Base-by-base conservation (phyloP, 495 filamentous ascomycete species). In the Alectoria sarmentosa region DNA sequence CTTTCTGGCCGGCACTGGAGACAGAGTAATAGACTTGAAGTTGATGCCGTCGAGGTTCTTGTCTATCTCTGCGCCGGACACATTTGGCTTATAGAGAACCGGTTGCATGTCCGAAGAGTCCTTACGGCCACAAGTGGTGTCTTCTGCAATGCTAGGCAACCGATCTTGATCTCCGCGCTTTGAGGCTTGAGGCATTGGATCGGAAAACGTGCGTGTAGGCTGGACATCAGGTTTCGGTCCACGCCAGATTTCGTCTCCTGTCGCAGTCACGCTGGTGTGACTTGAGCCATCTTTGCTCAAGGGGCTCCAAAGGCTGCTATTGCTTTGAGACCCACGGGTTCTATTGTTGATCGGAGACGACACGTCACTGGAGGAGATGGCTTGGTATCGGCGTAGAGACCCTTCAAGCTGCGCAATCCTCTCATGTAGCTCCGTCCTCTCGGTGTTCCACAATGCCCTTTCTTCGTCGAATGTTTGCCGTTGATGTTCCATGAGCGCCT, bases 41-140 rank as follows among this genome's bases (percentile, higher is more conserved):
- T 19, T 71, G 60, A 71, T 71, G 26, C 69, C 69, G 23, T 71
- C 69, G 34, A 71, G 60, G 38, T 65, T 57, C 38, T 58, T 66
- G 52, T 66, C 57, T 38, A 62, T 61, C 21, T 44, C 52, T 21
- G 58, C 61, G 49, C 62, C 54, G 13, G 48, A 21, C 11, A 61
- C 39, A 23, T 36, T 58, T 17, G 48, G 37, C 30, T 60, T 60
- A 23, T 58, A 56, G 17, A 23, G 14, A 26, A 39, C 15, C n/a
- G 58, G 19, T 62, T 46, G 41, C 30, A 38, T 38, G 48, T 36
- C 49, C 39, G 48, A 57, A n/a, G 60, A 63, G 14, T 59, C 60
- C 14, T 26, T 60, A 10, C 34, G 63, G 8, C 34, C 46, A 46
- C 42, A 49, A 21, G 56, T 65, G 23, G 54, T 59, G 36, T 66